A percentile compares a stretch with the other conserved stretches of the same genome.
Conservation (phyloP, 352 stramenopile species). For the Globisporangium sylvaticum region DNA sequence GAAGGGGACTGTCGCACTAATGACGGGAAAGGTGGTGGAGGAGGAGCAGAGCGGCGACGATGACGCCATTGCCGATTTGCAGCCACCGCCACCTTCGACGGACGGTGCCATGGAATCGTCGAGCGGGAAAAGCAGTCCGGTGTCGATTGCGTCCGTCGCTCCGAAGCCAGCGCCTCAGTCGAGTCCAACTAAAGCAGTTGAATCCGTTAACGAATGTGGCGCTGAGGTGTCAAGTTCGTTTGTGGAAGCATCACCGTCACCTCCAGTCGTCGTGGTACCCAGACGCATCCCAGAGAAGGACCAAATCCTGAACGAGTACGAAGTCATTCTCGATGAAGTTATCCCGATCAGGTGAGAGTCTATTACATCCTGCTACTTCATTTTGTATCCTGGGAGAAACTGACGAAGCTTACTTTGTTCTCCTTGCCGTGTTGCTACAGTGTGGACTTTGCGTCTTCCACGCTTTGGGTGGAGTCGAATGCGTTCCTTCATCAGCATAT, state of each 20-base stretch:
- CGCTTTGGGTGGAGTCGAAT: conserved; percentile 59
- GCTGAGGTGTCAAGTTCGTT: background rate
- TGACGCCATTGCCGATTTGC: conserved; percentile 1
- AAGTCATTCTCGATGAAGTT: conserved; percentile 70
- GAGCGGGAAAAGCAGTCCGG: conserved; percentile 19
- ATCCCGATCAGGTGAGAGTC: conserved; percentile 57
- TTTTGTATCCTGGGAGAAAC: background rate
- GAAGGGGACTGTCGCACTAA: conserved; percentile 54
- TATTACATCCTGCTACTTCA: background rate
- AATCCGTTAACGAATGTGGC: background rate
- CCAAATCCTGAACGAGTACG: conserved; percentile 55
- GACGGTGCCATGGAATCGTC: background rate
- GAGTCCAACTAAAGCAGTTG: background rate
- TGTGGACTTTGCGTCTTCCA: conserved; percentile 56
- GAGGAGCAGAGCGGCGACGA: background rate
- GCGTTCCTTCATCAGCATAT: conserved; percentile 48
- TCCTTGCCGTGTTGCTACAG: conserved; percentile 20
- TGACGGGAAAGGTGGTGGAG: conserved; percentile 23
- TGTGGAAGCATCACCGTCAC: conserved; percentile 11
- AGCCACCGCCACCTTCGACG: background rate
- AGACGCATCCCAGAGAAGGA: conserved; percentile 39
- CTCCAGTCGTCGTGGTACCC: background rate
- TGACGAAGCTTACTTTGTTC: background rate
- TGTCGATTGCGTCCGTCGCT: conserved; percentile 16
- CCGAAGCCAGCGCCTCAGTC: background rate